These are phyloP conservation scores for Pichia thaimueangensis DNA, from an alignment of 805 yeast species.

Conservation along the genomic window DNA sequence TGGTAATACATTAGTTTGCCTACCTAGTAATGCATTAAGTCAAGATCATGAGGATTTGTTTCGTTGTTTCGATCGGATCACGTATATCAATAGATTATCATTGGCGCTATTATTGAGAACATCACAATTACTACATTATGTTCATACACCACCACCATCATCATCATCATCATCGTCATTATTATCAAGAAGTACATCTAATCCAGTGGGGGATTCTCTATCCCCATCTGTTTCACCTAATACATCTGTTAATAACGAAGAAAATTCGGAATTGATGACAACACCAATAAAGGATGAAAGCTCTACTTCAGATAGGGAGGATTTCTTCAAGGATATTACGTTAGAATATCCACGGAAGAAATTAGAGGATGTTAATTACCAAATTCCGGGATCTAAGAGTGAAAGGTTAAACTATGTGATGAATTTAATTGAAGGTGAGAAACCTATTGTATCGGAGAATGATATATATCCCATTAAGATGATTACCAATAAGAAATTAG, in stretches of 20 bases:
- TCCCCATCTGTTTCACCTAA: neutral
- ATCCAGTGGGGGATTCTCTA: too few species aligned
- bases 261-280: neutral
- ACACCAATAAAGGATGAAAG: too few species aligned
- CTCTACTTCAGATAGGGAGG: neutral
- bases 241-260: neutral
- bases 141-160: constrained; percentile 1
- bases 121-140: constrained; percentile 8
- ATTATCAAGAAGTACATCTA: neutral
- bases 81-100: constrained; percentile 24
- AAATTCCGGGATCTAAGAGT: constrained; percentile 19
- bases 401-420: constrained; percentile 17
- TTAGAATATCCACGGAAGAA: constrained; percentile 1
- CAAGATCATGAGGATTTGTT: constrained; percentile 25
- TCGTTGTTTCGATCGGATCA: constrained; percentile 22
- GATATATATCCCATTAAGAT: constrained; percentile 21
- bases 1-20: constrained; percentile 20
- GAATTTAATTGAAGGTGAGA: constrained; percentile 19
- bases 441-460: constrained; percentile 14
- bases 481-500: constrained; percentile 17
- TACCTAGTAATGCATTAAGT: constrained; percentile 21
- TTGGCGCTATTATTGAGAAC: constrained; percentile 21
- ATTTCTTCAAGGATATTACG: neutral
- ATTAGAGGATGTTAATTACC: neutral
- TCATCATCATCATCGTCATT: neutral